A percentile compares a stretch with the other conserved stretches of the same genome.
Evolutionary conservation across 495 filamentous ascomycete genomes (phyloP).

Genomic region (Penicillium cataractarum): DNA sequence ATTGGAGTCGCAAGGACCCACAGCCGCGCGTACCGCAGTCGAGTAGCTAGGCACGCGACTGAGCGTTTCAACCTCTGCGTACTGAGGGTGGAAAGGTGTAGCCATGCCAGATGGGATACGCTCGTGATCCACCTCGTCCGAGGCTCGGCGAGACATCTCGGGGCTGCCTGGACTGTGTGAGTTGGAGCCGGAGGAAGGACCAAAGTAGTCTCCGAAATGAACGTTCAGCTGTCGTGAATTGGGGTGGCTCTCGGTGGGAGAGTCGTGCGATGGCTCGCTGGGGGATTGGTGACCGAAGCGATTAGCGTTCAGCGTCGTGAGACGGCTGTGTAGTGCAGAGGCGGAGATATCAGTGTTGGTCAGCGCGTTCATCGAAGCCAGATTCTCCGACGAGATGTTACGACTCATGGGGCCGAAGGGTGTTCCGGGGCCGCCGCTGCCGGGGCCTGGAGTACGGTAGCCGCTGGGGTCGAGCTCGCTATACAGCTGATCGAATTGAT

Average conservation of each 20-base stretch:
- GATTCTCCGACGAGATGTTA: constrained; percentile 76
- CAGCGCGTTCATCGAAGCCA: constrained; percentile 64
- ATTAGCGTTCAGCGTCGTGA: constrained; percentile 58
- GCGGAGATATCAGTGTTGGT: constrained; percentile 54
- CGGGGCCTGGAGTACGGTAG: constrained; percentile 72
- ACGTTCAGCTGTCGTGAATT: constrained; percentile 34
- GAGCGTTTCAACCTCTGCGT: constrained; percentile 62
- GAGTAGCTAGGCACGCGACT: constrained; percentile 80
- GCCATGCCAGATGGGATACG: constrained; percentile 52
- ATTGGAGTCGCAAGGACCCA: constrained; percentile 50
- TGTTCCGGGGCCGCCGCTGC: constrained; percentile 70
- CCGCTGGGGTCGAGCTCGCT: constrained; percentile 77
- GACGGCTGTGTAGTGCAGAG: constrained; percentile 63
- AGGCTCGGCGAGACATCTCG: constrained; percentile 58
- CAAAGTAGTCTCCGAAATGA: constrained; percentile 40
- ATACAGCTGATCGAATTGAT: constrained; percentile 86
- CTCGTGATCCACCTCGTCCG: constrained; percentile 59
- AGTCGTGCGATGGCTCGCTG: constrained; percentile 23
- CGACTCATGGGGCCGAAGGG: constrained; percentile 77
- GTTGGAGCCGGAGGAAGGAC: constrained; percentile 35
- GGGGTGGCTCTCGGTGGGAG: constrained; percentile 27
- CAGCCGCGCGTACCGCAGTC: constrained; percentile 68
- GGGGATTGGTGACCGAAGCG: constrained; percentile 29
- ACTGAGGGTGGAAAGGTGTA: constrained; percentile 67
- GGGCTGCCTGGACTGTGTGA: constrained; percentile 44